Conservation (phyloP, 345 rosid genomes). For the Brassica carinata region DNA sequence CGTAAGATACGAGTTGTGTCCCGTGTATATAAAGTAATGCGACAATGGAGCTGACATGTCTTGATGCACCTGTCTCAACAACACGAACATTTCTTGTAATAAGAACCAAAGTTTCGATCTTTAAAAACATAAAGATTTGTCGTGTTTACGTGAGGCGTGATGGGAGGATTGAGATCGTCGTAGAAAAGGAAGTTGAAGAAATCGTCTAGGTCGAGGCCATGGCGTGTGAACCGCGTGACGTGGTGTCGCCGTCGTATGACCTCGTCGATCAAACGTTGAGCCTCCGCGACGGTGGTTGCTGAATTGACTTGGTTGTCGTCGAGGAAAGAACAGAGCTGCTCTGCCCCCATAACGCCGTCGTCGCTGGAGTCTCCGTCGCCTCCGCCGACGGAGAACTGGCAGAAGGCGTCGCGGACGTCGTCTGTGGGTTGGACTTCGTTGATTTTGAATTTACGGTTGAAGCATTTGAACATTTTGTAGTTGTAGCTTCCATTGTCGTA, state of each 20-base stretch:
- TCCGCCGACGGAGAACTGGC: not conserved
- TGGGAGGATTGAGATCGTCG: constrained; percentile 6
- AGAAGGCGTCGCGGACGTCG: not conserved
- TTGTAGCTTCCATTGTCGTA: not conserved
- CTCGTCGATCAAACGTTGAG: not conserved
- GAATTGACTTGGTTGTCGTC: not conserved
- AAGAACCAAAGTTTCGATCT: not conserved
- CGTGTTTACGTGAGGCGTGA: not conserved
- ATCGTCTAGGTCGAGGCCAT: not conserved
- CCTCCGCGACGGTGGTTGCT: constrained; percentile 1
- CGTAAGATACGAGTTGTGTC: not conserved
- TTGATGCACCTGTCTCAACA: not conserved
- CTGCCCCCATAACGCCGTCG: not conserved
- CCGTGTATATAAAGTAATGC: not conserved
- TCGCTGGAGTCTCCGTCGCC: not conserved
- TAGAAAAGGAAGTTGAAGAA: not conserved
- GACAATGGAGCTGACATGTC: not conserved
- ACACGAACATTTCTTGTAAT: not conserved
- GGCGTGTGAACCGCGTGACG: not conserved
- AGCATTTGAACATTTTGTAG: constrained; percentile 1
- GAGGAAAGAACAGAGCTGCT: constrained; percentile 2
- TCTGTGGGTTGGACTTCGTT: not conserved
- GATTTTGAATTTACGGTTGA: not conserved
- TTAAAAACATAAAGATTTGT: not conserved
- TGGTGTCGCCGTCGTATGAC: not conserved